Base-by-base conservation (phyloP, 2,329 filamentous ascomycete species). In the Fusarium anthophilum region DNA sequence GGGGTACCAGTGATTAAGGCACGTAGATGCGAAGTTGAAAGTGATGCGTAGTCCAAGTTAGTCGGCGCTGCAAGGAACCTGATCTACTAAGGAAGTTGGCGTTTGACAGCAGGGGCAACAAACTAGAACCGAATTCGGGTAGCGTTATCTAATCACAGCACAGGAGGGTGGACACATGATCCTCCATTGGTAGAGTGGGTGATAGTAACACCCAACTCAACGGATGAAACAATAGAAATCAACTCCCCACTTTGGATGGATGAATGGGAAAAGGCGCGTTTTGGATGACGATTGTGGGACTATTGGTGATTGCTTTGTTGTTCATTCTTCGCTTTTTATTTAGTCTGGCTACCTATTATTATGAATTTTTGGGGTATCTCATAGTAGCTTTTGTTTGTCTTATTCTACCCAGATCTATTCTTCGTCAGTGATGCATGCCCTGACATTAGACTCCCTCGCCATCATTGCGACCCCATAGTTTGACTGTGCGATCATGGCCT, bases 401-500 rank as follows among this genome's bases (percentile, higher is more conserved):
- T 54, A 64, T 63, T 69, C 68, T 58, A 68, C 59, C 66, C 58
- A 68, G 51, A 60, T 61, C 47, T 66, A 68, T 61, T 53, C 38
- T 50, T 30, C 50, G 38, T 54, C 24, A 59, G 30, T 44, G 60
- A 50, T 30, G 79, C 75, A 50, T 30, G 79, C 75, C 30, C 79
- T 76, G 30, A 51, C 28, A 17, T 35, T 51, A 90, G 38, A 89
- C 75, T 30, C 83, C 83, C 75, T 91, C 87, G 64, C 89, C 89
- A 80, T 94, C 93, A 74, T 98, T 96, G 73, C 95, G 90, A 9
- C 94, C 94, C 96, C 96, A 99, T 6, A 99, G 86, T 86, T 99
- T 99, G 57, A 98, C 94, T 5, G 96, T 98, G 61, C 95, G 90
- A 83, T 99, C 96, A 80, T 98, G 94, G 7, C 96, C 95, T 75